These are phyloP conservation scores for Rhizophora mangle DNA, from an alignment of 345 rosid genomes.

Conservation along the genomic window DNA sequence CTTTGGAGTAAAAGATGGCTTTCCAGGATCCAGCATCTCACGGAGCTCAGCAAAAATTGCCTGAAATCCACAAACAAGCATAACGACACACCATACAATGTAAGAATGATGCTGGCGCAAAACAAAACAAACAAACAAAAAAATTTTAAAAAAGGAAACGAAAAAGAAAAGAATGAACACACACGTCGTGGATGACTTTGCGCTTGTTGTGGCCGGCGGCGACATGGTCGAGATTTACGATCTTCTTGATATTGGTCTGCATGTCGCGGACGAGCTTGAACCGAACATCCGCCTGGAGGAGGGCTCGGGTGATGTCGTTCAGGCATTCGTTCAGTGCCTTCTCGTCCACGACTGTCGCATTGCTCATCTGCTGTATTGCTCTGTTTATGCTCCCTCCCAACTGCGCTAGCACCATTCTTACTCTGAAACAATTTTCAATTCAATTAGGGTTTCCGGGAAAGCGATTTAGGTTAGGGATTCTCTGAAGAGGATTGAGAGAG, in stretches of 20 bases:
- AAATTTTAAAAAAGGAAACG: neutral
- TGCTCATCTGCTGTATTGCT: conserved; percentile 96
- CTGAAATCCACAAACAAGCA: conserved; percentile 26
- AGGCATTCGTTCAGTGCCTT: conserved; percentile 79
- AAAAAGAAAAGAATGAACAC: neutral
- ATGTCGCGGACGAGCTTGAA: conserved; percentile 91
- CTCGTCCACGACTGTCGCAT: conserved; percentile 88
- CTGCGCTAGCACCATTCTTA: conserved; percentile 79
- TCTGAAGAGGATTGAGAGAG: neutral
- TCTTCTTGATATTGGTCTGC: conserved; percentile 82
- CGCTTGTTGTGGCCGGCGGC: conserved; percentile 98
- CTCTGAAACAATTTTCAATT: conserved; percentile 8
- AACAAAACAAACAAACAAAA: too few relatives aligned
- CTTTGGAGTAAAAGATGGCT: conserved; percentile 73
- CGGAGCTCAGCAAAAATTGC: conserved; percentile 88
- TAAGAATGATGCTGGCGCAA: too few relatives aligned
- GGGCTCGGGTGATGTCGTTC: conserved; percentile 89
- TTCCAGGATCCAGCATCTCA: conserved; percentile 85
- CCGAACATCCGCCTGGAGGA: conserved; percentile 85
- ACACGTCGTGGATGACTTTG: conserved; percentile 77
- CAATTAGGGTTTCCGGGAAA: conserved; percentile 9
- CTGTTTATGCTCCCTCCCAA: conserved; percentile 89
- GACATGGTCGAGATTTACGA: conserved; percentile 86
- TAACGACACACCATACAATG: neutral
- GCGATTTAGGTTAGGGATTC: too few relatives aligned